Base-by-base conservation (phyloP, 495 filamentous ascomycete species). In the Viridothelium virens region DNA sequence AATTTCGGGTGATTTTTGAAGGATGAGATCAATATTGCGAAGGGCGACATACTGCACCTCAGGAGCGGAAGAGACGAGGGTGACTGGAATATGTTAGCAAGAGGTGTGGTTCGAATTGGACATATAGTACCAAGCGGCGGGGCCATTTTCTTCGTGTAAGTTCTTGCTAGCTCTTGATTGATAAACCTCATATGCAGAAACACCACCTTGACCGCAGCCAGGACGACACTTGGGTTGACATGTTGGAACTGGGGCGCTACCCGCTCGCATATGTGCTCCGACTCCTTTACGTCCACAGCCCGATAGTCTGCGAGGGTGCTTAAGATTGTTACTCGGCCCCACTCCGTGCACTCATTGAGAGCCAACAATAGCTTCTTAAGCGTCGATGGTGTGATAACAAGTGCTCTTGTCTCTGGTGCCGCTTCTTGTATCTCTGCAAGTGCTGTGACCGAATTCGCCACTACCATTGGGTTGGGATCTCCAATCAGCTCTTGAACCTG, bases 11-110 rank as follows among this genome's bases (percentile, higher is more conserved):
- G 96, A 91, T 69, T 96, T 92, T 76, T 98, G 94, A 41, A 98
- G 82, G 4, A 98, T 80, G 56, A 98, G 86, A 68, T 97, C 94
- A 72, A 97, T 97, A 73, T 98, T 98, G 62, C 94, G 81, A 63
- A 98, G 78, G 31, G 94, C 94, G 56, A 98, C 95, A 76, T 97
- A 98, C 78, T 98, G 94, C 39, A 98, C 94, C 77, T 98, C 94
- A 2, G 95, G 91, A 14, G 90, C 90, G 3, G 95, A 97, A 7
- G 95, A 95, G 56, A 98, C 90, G 56, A 98, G 85, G 1, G 94
- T 98, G 18, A 98, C 94, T 94, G 72, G 31, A 38, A 59, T 34
- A 59, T 14, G 36, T 59, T 36, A 31, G 46, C 76, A 59, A 76
- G 67, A 33, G 53, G 5, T 67, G 14, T 34, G 10, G 5, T 33